Base-by-base conservation (phyloP, 352 stramenopile genomes). In the Nothophytophthora sp. region DNA sequence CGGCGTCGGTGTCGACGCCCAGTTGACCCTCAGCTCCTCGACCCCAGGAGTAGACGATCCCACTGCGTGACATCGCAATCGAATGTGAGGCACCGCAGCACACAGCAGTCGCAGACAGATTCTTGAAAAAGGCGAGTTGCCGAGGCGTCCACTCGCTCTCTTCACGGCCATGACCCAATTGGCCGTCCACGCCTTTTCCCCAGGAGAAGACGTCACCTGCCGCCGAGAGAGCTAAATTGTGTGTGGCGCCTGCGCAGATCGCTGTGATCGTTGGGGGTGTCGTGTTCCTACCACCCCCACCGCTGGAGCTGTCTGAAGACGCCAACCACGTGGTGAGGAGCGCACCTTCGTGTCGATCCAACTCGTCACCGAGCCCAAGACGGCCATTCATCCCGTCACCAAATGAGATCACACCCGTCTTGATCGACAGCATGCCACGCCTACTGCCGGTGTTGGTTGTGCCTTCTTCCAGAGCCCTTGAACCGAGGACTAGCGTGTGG, bases 311-410 rank as follows among this genome's bases (percentile, higher is more conserved):
- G 19, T 48, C 53, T 0, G 52, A 63, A 6, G 58, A 34, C 30
- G 51, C 46, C 1, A 55, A 43, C 49, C 78, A 86, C 27, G 55
- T 59, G 0, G 63, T 73, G 15, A 91, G 18, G 24, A 89, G 48
- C 3, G 46, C 58, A 7, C 76, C 76, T 16, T 67, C 67, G 15
- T 50, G 11, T 30, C 72, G 63, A 51, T 91, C 77, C 3, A 22
- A 46, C 27, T 91, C 80, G 1, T 73, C 64, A 4, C 80, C 80
- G 3, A 85, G 32, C 1, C 80, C 77, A 0, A 91, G 72, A 8
- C 80, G 63, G 1, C 80, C 80, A 29, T 91, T 86, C 59, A 84
- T 77, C 7, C 76, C 76, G 44, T 91, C 80, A 2, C 80, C 80
- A 50, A 88, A 91, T 1, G 69, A 60, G 10, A 91, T 73, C 38